Evolutionary conservation across 148 eudicot species (phyloP).

Genomic region (Diospyros lotus): DNA sequence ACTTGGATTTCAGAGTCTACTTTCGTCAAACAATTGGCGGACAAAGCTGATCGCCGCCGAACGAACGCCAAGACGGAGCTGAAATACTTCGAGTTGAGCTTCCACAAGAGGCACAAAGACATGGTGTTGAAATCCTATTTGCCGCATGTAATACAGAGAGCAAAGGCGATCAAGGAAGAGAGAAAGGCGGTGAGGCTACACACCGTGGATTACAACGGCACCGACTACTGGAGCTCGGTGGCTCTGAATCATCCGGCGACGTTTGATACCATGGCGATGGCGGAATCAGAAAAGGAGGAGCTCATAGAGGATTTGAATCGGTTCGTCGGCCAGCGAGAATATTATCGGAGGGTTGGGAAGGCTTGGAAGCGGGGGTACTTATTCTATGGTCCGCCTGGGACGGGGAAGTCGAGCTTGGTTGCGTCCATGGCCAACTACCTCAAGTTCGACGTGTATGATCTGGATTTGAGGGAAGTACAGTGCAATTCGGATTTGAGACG

Average conservation of each 20-base stretch:
- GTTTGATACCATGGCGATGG: slow-evolving; percentile 45
- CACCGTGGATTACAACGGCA: slow-evolving; percentile 48
- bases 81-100: slow-evolving; percentile 30
- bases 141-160: slow-evolving; percentile 25
- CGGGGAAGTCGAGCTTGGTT: slow-evolving; percentile 44
- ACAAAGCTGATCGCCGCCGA: background rate
- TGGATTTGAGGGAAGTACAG: slow-evolving; percentile 48
- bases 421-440: slow-evolving; percentile 47
- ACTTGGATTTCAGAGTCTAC: slow-evolving; percentile 33
- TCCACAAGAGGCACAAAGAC: slow-evolving; percentile 35
- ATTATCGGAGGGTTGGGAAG: slow-evolving; percentile 39
- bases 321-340: slow-evolving; percentile 31
- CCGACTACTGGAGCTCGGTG: slow-evolving; percentile 53
- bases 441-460: slow-evolving; percentile 42
- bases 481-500: slow-evolving; percentile 50
- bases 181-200: slow-evolving; percentile 50
- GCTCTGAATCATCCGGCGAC: slow-evolving; percentile 41
- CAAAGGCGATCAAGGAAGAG: slow-evolving; percentile 40
- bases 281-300: slow-evolving; percentile 14
- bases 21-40: background rate
- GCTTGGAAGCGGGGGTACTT: slow-evolving; percentile 51
- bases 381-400: slow-evolving; percentile 45
- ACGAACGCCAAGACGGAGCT: slow-evolving; percentile 12
- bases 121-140: slow-evolving; percentile 33
- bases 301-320: slow-evolving; percentile 31